These are phyloP conservation scores for Globisporangium sylvaticum DNA, from an alignment of 352 stramenopile genomes.

Conservation along the genomic window DNA sequence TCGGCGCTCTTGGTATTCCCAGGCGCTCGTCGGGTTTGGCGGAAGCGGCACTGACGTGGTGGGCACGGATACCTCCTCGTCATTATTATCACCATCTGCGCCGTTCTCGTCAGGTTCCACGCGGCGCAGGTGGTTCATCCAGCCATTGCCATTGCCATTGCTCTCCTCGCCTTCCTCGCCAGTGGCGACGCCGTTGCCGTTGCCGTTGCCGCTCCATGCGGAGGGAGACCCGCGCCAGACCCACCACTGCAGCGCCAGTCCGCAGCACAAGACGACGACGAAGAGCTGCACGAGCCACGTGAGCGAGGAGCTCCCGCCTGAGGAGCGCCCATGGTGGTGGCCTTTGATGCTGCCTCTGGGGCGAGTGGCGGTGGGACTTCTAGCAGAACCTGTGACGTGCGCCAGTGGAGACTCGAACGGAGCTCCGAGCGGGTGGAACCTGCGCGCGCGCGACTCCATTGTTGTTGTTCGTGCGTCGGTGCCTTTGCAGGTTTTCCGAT, in stretches of 20 bases:
- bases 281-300: conserved; percentile 40
- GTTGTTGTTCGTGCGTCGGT: conserved; percentile 9
- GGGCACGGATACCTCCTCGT: background rate
- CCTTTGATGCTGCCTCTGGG: background rate
- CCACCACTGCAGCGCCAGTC: conserved; percentile 43
- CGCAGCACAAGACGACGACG: conserved; percentile 31
- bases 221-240: conserved; percentile 30
- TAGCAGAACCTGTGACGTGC: background rate
- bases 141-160: conserved; percentile 31
- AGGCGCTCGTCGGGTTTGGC: conserved; percentile 17
- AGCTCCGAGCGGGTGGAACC: conserved; percentile 18
- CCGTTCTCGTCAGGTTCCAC: conserved; percentile 18
- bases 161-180: background rate
- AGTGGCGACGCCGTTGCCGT: too few relatives aligned
- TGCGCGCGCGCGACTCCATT: conserved; percentile 44
- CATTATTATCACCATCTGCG: background rate
- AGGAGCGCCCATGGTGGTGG: background rate
- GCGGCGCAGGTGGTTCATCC: conserved; percentile 35
- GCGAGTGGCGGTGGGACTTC: background rate
- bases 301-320: conserved; percentile 20
- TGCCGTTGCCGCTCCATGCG: background rate
- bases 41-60: conserved; percentile 24
- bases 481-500: too few relatives aligned
- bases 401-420: conserved; percentile 12
- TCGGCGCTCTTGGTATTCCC: conserved; percentile 35